These are phyloP conservation scores for Penicillium malachiteum DNA, from an alignment of 495 filamentous ascomycete genomes.

Conservation along the genomic window DNA sequence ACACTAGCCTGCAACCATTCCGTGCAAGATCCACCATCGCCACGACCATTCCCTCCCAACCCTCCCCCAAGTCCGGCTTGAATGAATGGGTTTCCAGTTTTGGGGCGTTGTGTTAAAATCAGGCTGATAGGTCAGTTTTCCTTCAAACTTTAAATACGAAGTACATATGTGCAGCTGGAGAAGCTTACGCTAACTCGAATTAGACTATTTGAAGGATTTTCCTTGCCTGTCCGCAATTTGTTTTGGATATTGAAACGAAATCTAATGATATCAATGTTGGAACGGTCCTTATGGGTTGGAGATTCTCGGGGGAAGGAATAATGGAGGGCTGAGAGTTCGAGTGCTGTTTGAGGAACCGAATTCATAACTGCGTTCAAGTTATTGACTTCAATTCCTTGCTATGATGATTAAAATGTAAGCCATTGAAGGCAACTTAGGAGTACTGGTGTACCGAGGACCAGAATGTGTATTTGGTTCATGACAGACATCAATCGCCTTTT, in stretches of 20 bases:
- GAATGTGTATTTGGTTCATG: conserved; percentile 12
- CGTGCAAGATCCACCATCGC: conserved; percentile 39
- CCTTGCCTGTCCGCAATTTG: neutral
- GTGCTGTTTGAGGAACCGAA: neutral
- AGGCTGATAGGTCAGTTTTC: conserved; percentile 18
- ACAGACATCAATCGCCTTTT: conserved; percentile 8
- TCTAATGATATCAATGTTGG: neutral
- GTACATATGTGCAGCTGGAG: neutral
- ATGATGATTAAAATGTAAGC: neutral
- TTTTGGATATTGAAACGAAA: neutral
- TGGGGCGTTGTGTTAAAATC: conserved; percentile 20
- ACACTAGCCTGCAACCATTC: conserved; percentile 22
- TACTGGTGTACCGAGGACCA: conserved; percentile 1
- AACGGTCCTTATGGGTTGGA: neutral
- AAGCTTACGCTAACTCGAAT: neutral
- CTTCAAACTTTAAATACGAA: neutral
- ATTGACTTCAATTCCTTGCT: neutral
- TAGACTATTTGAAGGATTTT: conserved; percentile 5
- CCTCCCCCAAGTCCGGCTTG: conserved; percentile 46
- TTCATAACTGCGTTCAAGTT: too few relatives aligned
- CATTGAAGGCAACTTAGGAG: neutral
- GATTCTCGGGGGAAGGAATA: neutral
- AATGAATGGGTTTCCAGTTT: conserved; percentile 4
- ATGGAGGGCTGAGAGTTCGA: neutral
- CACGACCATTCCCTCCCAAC: conserved; percentile 41